These are phyloP conservation scores for Backusella macrospora DNA, from an alignment of 192 early-diverging fungal species.

Conservation along the genomic window DNA sequence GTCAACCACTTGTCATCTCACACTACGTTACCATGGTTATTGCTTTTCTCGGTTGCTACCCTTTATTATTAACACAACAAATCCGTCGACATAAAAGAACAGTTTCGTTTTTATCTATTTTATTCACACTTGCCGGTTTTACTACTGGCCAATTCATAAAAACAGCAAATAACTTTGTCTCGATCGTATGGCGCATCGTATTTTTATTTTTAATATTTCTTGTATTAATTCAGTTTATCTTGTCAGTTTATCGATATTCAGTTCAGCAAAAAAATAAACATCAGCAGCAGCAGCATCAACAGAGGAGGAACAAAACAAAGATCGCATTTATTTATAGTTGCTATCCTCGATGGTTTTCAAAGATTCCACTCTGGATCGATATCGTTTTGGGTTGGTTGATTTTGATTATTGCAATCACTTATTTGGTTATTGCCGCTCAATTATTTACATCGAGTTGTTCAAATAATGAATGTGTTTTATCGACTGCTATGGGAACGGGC, in stretches of 20 bases:
- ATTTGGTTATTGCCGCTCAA: constrained; percentile 11
- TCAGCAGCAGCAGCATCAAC: background rate
- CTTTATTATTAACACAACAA: constrained; percentile 43
- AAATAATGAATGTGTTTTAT: constrained; percentile 36
- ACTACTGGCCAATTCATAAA: constrained; percentile 19
- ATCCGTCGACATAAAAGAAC: constrained; percentile 17
- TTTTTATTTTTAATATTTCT: constrained; percentile 12
- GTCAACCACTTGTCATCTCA: constrained; percentile 47
- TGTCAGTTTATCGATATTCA: constrained; percentile 10
- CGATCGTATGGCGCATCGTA: background rate
- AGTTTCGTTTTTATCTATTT: background rate
- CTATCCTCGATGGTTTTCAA: background rate
- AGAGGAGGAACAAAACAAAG: background rate
- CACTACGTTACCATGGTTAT: constrained; percentile 47
- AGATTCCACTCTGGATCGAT: constrained; percentile 5
- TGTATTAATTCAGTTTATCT: background rate
- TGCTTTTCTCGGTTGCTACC: constrained; percentile 44
- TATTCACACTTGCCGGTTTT: constrained; percentile 21
- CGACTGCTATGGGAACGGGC: constrained; percentile 46
- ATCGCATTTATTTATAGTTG: background rate
- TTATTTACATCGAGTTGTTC: constrained; percentile 13
- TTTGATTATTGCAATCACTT: constrained; percentile 18
- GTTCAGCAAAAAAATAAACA: background rate
- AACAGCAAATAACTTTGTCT: background rate
- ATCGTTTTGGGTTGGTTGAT: constrained; percentile 16